Base-by-base conservation (phyloP, 208 protist species). In the Crithidia sp. region DNA sequence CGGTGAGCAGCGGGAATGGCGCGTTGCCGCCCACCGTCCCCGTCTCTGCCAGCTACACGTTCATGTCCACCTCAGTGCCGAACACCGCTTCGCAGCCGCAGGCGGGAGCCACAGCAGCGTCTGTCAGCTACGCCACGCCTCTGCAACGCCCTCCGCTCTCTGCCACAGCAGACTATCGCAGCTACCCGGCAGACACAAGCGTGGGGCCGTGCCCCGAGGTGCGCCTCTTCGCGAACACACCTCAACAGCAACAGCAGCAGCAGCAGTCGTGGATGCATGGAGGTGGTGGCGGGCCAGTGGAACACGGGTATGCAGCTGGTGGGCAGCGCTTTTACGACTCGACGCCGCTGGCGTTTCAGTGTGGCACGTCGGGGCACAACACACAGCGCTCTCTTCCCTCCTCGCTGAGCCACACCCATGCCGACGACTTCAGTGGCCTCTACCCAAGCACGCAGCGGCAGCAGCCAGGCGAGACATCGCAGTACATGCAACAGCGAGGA, bases 141-240 rank as follows among this genome's bases (percentile, higher is more conserved):
- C 53, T 74, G 69, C 69, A 69, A 40, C 64, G 52, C 2, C 64
- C 49, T 17, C 49, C 69, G 45, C 60, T 50, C 13, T 5, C 60
- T 0, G 8, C n/a, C 9, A 12, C 16, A 4, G 16, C 41, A n/a
- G 64, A 69, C 36, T 59, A 59, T 39, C 64, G 52, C 4, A 49
- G 37, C 40, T 69, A 37, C 40, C 16, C 16, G 7, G 52, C 52
- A 9, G 64, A 57, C 0, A 28, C 28, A 5, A 55, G 60, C 40
- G n/a, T 12, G 17, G 68, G 14, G n/a, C 39, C 41, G 3, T 8
- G 45, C 39, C 52, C 49, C 5, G 40, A 59, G 36, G 40, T 41
- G 37, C 64, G 64, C n/a, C 64, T 57, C n/a, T 69, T 40, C 40
- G 37, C 17, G 0, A 44, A 9, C 7, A 49, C 3, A 10, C 19